phyloP scores from a whole-genome alignment of 768 basidiomycete species.

The Tulasnella sp. region DNA sequence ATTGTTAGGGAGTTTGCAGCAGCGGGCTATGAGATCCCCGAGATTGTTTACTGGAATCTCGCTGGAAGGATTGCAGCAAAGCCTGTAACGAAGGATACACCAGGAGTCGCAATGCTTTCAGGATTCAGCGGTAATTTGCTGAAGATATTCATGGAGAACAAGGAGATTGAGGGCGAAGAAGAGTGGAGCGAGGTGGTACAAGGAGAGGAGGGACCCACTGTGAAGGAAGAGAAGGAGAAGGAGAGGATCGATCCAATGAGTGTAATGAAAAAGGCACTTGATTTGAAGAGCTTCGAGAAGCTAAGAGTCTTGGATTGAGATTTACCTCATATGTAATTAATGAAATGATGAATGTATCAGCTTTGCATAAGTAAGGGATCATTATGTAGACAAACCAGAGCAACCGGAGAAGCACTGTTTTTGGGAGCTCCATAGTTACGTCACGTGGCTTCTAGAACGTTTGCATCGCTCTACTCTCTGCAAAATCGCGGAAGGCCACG shows the following conservation, averaged over 20 bases:
- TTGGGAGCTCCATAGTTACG: too few species aligned
- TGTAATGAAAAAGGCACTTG: constrained; percentile 21
- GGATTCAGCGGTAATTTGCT: constrained; percentile 57
- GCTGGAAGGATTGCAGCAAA: constrained; percentile 24
- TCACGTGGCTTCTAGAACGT: too few species aligned
- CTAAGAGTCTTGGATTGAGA: constrained; percentile 44
- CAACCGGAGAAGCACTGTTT: too few species aligned
- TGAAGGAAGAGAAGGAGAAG: constrained; percentile 31
- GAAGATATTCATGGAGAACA: constrained; percentile 57
- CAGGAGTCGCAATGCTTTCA: constrained; percentile 55
- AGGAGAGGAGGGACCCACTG: constrained; percentile 20
- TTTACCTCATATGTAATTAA: too few species aligned
- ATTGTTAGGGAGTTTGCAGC: constrained; percentile 41
- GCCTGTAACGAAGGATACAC: constrained; percentile 39
- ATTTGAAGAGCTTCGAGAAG: constrained; percentile 36
- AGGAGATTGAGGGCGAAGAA: constrained; percentile 29
- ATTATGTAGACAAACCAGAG: too few species aligned
- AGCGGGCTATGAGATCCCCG: constrained; percentile 58
- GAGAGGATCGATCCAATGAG: constrained; percentile 28
- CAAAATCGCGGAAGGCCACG: too few species aligned
- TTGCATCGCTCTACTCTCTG: too few species aligned
- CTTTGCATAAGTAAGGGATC: too few species aligned
- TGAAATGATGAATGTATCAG: too few species aligned
- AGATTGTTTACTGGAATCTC: constrained; percentile 64
- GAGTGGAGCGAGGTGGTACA: constrained; percentile 28